These are phyloP conservation scores for Didymella lethalis DNA, from an alignment of 2,329 filamentous ascomycete species.

Conservation along the genomic window DNA sequence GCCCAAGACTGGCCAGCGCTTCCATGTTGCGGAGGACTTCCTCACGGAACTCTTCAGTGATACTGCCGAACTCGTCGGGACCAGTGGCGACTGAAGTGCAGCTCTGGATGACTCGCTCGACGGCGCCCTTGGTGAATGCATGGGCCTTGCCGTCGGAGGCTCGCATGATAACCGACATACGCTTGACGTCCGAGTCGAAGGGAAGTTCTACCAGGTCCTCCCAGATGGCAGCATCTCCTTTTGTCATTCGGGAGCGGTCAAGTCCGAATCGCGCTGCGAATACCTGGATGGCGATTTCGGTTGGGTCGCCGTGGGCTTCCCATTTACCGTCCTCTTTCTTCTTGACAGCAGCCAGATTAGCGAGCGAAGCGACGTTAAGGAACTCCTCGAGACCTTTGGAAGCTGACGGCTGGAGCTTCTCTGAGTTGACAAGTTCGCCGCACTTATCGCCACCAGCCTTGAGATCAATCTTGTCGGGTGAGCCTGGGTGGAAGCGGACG, in stretches of 20 bases:
- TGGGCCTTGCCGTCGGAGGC: slow-evolving; percentile 44
- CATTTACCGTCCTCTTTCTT: slow-evolving; percentile 52
- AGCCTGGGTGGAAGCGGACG: slow-evolving; percentile 36
- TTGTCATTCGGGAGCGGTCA: slow-evolving; percentile 63
- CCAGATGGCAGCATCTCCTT: slow-evolving; percentile 41
- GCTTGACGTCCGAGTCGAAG: slow-evolving; percentile 78
- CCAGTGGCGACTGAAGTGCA: slow-evolving; percentile 64
- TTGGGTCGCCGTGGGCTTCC: slow-evolving; percentile 55
- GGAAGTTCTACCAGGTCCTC: slow-evolving; percentile 69
- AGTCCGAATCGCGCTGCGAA: slow-evolving; percentile 74
- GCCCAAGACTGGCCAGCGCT: slow-evolving; percentile 68
- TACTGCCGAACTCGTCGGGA: slow-evolving; percentile 47
- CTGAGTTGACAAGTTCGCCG: slow-evolving; percentile 15
- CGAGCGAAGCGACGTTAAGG: slow-evolving; percentile 50
- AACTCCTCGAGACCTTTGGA: slow-evolving; percentile 40
- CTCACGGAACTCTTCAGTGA: slow-evolving; percentile 63
- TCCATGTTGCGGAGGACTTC: slow-evolving; percentile 74
- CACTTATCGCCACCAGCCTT: slow-evolving; percentile 22
- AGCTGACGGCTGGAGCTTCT: slow-evolving; percentile 25
- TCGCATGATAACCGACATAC: slow-evolving; percentile 75
- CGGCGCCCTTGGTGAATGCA: slow-evolving; percentile 72
- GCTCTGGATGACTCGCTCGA: slow-evolving; percentile 71
- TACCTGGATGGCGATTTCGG: slow-evolving; percentile 78
- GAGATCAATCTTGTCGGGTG: slow-evolving; percentile 36
- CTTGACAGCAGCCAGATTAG: slow-evolving; percentile 62